These are phyloP conservation scores for Gynostemma pentaphyllum DNA, from an alignment of 306 rosid species.

Conservation along the genomic window DNA sequence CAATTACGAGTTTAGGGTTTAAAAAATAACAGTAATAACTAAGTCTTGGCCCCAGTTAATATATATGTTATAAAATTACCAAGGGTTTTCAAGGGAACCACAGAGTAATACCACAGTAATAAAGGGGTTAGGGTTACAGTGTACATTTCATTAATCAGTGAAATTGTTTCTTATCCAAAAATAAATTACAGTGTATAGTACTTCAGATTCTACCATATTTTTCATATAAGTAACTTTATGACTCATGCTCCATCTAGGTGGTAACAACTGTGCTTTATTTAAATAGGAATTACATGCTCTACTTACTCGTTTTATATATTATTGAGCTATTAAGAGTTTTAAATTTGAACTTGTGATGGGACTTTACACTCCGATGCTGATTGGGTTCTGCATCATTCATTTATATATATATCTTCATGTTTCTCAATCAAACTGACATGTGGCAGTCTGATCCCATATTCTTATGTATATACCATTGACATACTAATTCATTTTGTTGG, in stretches of 20 bases:
- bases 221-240: not conserved
- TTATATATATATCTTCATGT: too few species aligned
- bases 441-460: not conserved
- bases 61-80: too few species aligned
- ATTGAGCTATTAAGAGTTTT: not conserved
- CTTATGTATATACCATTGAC: not conserved
- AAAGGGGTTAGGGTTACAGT: too few species aligned
- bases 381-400: not conserved
- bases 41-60: too few species aligned
- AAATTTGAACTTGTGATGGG: not conserved
- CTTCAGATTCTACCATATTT: not conserved
- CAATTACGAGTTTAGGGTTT: too few species aligned
- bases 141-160: too few species aligned
- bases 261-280: not conserved
- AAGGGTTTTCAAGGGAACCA: too few species aligned
- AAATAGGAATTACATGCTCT: not conserved
- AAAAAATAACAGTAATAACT: too few species aligned
- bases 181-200: not conserved
- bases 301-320: not conserved
- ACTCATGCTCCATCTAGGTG: not conserved
- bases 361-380: not conserved
- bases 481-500: conserved; percentile 11
- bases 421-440: too few species aligned
- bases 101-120: too few species aligned
- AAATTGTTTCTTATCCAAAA: too few species aligned